phyloP scores from a whole-genome alignment of 2,329 filamentous ascomycete genomes.

The Colletotrichum lupini region DNA sequence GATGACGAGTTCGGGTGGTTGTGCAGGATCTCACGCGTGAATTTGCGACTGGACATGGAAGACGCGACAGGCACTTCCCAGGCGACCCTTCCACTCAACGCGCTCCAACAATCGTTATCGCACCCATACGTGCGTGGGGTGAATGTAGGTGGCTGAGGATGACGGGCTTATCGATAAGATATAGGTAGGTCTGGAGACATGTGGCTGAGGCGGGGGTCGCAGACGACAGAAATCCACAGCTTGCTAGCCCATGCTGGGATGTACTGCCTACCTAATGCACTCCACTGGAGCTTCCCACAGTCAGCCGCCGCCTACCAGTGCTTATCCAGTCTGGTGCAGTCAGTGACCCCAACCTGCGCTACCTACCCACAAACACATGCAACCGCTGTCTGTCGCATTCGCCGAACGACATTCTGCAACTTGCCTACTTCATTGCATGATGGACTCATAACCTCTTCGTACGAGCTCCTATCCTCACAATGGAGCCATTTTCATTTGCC shows the following conservation, averaged over 20 bases:
- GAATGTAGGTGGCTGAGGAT: constrained; percentile 4
- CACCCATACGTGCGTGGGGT: not conserved
- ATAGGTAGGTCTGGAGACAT: not conserved
- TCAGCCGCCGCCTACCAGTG: constrained; percentile 14
- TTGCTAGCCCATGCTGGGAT: not conserved
- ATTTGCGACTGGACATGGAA: constrained; percentile 23
- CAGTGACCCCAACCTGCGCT: not conserved
- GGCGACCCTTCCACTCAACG: constrained; percentile 29
- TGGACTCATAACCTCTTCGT: constrained; percentile 14
- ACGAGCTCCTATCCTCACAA: constrained; percentile 49
- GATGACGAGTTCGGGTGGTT: not conserved
- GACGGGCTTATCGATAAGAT: constrained; percentile 15
- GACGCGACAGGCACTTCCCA: constrained; percentile 32
- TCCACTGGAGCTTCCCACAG: constrained; percentile 17
- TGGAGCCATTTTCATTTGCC: constrained; percentile 98
- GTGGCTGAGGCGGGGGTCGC: constrained; percentile 22
- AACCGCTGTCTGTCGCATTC: constrained; percentile 6
- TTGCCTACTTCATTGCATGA: constrained; percentile 8
- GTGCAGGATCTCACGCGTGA: constrained; percentile 14
- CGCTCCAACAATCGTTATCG: constrained; percentile 7
- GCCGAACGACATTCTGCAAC: not conserved
- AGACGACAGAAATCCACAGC: not conserved
- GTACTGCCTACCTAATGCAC: not conserved
- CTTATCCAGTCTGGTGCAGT: not conserved
- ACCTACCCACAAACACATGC: constrained; percentile 4